A percentile compares a stretch with the other conserved stretches of the same genome.
Evolutionary conservation across 305 asterid species (phyloP).

Genomic region (Fraxinus paxiana): DNA sequence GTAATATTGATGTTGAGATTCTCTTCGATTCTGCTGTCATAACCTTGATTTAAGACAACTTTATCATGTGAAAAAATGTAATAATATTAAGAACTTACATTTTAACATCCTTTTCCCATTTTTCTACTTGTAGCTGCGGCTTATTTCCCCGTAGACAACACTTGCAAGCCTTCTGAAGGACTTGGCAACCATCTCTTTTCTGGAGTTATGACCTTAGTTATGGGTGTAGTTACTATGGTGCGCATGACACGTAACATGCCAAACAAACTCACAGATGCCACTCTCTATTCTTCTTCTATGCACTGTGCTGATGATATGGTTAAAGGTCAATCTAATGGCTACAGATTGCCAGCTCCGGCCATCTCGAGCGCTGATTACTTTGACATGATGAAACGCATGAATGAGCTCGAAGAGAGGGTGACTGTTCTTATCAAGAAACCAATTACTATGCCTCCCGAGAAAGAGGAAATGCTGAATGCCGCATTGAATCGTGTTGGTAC

Average conservation of each 20-base stretch:
- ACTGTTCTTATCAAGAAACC: constrained; percentile 41
- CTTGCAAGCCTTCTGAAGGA: constrained; percentile 37
- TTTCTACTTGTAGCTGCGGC: constrained; percentile 26
- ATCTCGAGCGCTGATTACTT: constrained; percentile 56
- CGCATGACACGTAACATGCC: constrained; percentile 88
- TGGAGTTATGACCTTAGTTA: constrained; percentile 66
- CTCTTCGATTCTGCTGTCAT: not conserved
- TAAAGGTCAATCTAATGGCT: constrained; percentile 29
- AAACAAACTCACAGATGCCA: constrained; percentile 62
- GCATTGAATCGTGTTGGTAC: constrained; percentile 61
- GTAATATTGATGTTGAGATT: not conserved
- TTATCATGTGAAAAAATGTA: not conserved
- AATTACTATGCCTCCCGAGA: constrained; percentile 58
- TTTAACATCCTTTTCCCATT: not conserved
- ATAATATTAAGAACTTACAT: not conserved
- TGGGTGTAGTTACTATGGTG: constrained; percentile 80
- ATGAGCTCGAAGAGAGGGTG: constrained; percentile 70
- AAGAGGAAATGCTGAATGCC: constrained; percentile 66
- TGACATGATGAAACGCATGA: constrained; percentile 73
- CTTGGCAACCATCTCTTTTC: constrained; percentile 56
- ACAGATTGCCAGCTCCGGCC: constrained; percentile 36
- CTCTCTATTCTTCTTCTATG: constrained; percentile 59
- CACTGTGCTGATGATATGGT: constrained; percentile 39
- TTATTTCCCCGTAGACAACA: constrained; percentile 33
- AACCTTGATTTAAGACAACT: not conserved